Evolutionary conservation across 2,329 filamentous ascomycete genomes (phyloP).

Genomic region (Cytospora mali): DNA sequence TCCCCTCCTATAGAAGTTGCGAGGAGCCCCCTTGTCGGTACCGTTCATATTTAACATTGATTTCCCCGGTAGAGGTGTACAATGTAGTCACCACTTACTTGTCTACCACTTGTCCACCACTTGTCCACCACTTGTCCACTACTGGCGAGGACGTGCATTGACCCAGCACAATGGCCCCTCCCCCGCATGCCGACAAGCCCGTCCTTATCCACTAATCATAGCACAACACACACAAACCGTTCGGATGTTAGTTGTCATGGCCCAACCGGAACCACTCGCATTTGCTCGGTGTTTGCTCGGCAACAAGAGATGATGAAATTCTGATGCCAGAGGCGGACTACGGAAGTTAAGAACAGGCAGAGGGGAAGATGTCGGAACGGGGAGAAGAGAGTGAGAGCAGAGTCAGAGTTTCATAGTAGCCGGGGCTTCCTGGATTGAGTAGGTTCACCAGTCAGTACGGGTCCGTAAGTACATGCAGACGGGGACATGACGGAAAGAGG

Average conservation of each 20-base stretch:
- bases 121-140: too few species aligned
- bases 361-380: neutral
- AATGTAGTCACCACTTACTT: too few species aligned
- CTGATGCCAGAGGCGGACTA: neutral
- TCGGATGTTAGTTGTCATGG: neutral
- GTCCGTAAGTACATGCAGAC: too few species aligned
- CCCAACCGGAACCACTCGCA: constrained; percentile 21
- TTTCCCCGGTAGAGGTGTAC: too few species aligned
- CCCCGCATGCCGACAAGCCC: neutral
- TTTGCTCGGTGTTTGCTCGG: constrained; percentile 21
- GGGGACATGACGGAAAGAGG: neutral
- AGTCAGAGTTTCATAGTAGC: too few species aligned
- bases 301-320: constrained; percentile 3
- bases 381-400: too few species aligned
- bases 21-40: too few species aligned
- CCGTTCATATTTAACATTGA: too few species aligned
- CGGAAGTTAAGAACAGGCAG: neutral
- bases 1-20: too few species aligned
- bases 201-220: neutral
- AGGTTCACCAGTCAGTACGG: too few species aligned
- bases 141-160: neutral
- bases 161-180: neutral
- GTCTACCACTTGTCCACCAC: too few species aligned
- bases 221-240: neutral
- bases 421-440: too few species aligned